Conservation (phyloP, 345 rosid species). For the Atalantia buxifolia region DNA sequence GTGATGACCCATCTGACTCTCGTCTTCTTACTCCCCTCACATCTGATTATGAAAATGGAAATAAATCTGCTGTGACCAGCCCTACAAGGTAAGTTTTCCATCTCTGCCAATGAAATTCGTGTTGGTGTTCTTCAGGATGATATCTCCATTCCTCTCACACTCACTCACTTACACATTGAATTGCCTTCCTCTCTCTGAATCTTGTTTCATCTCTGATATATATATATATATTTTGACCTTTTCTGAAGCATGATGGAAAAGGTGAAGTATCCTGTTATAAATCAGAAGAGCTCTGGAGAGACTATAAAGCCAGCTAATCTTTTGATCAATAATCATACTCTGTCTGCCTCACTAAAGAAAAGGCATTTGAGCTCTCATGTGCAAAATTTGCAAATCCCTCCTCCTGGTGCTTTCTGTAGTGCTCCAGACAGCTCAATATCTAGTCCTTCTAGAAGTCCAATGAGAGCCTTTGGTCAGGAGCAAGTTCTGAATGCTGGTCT, state of each 20-base stretch:
- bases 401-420: conserved; percentile 58
- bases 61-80: conserved; percentile 47
- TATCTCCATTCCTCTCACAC: neutral
- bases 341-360: conserved; percentile 61
- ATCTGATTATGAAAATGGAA: conserved; percentile 68
- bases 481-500: conserved; percentile 63
- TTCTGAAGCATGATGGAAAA: conserved; percentile 42
- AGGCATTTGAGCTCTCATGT: conserved; percentile 53
- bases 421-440: conserved; percentile 97
- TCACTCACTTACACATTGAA: neutral
- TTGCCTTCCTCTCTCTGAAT: neutral
- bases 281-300: conserved; percentile 55
- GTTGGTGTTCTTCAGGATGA: neutral
- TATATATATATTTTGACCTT: neutral
- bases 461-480: conserved; percentile 68
- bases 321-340: conserved; percentile 38
- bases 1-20: conserved; percentile 60
- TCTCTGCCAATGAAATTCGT: conserved; percentile 4
- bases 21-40: conserved; percentile 63
- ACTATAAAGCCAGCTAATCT: conserved; percentile 52
- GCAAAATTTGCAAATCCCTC: conserved; percentile 68
- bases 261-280: conserved; percentile 43
- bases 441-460: conserved; percentile 98
- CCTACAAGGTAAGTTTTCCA: conserved; percentile 59
- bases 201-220: conserved; percentile 20